A percentile compares a stretch with the other conserved stretches of the same genome.
Conservation (phyloP, 129 eudicot species). For the Calendula officinalis region DNA sequence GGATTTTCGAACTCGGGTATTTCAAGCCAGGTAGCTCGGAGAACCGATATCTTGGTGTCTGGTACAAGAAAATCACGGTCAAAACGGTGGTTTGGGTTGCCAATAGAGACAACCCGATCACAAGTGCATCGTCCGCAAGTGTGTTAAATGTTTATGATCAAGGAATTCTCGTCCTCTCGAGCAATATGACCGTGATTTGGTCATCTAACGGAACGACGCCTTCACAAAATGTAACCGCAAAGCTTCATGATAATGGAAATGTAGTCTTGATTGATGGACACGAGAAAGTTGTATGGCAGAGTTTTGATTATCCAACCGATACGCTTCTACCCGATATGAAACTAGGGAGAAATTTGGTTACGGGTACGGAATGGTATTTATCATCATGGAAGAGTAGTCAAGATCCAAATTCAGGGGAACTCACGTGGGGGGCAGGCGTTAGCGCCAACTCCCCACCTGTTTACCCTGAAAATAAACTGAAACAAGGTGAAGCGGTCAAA, state of each 20-base stretch:
- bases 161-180: slow-evolving; percentile 13
- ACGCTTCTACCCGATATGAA: slow-evolving; percentile 29
- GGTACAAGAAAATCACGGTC: slow-evolving; percentile 22
- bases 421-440: neutral
- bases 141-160: neutral
- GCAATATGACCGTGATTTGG: slow-evolving; percentile 14
- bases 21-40: neutral
- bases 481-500: neutral
- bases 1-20: slow-evolving; percentile 23
- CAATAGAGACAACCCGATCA: slow-evolving; percentile 7
- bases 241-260: slow-evolving; percentile 21
- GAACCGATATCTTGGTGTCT: slow-evolving; percentile 24
- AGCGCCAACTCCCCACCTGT: no score
- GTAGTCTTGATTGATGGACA: slow-evolving; percentile 5
- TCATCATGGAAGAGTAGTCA: slow-evolving; percentile 11
- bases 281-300: slow-evolving; percentile 11
- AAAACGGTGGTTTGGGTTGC: slow-evolving; percentile 32
- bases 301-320: slow-evolving; percentile 30
- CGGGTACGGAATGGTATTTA: slow-evolving; percentile 11
- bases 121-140: neutral
- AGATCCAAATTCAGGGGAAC: neutral
- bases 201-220: slow-evolving; percentile 18
- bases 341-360: slow-evolving; percentile 12
- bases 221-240: slow-evolving; percentile 7
- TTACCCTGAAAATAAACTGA: slow-evolving; percentile 25